phyloP scores from a whole-genome alignment of 2,329 filamentous ascomycete genomes.

The Aureobasidium sp. region DNA sequence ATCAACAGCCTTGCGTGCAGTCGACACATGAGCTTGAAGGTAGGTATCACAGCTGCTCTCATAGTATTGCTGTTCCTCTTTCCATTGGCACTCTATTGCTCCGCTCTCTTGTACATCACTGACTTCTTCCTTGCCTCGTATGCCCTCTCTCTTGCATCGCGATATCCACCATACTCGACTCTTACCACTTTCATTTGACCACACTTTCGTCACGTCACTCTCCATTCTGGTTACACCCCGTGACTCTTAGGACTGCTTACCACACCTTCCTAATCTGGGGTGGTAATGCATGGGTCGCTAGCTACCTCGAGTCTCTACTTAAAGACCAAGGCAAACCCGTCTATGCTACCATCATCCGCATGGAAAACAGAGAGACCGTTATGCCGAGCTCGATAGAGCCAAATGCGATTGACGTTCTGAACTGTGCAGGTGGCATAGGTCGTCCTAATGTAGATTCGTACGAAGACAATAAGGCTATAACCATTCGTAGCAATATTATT shows the following conservation, averaged over 20 bases:
- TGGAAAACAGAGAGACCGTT: slow-evolving; percentile 69
- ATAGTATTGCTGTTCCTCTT: not conserved
- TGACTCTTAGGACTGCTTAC: not conserved
- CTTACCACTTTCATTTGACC: not conserved
- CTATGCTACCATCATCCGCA: slow-evolving; percentile 66
- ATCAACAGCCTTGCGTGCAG: too few species aligned
- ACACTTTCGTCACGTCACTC: not conserved
- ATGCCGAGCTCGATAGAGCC: slow-evolving; percentile 60
- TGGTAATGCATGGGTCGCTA: slow-evolving; percentile 68
- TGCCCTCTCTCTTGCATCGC: not conserved
- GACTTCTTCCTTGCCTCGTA: not conserved
- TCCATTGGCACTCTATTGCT: not conserved
- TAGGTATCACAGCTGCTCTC: too few species aligned
- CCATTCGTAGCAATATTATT: slow-evolving; percentile 72
- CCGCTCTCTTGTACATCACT: not conserved
- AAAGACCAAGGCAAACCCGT: slow-evolving; percentile 68
- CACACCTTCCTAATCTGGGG: slow-evolving; percentile 71
- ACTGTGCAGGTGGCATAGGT: slow-evolving; percentile 72
- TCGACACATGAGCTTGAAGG: too few species aligned
- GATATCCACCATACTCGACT: too few species aligned
- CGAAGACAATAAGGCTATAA: slow-evolving; percentile 74
- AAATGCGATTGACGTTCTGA: slow-evolving; percentile 72
- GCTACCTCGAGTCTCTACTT: slow-evolving; percentile 66
- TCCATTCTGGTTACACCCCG: not conserved
- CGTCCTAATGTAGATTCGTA: slow-evolving; percentile 77